Conservation (phyloP, 2,329 filamentous ascomycete species). For the Sporothrix pallida region DNA sequence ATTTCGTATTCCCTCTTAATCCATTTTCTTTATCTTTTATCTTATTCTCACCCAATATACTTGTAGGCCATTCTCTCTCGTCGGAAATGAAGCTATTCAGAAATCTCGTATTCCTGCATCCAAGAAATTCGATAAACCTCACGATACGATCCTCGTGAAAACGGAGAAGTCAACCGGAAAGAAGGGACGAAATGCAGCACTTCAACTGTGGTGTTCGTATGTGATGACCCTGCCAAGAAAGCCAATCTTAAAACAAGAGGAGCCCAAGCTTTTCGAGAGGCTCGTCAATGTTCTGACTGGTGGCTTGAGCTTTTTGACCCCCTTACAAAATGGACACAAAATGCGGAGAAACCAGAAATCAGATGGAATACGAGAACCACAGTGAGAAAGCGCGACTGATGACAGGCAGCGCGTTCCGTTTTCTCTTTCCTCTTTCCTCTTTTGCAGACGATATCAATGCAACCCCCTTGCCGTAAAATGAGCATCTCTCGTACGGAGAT, state of each 20-base stretch:
- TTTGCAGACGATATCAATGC: constrained; percentile 5
- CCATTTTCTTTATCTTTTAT: constrained; percentile 3
- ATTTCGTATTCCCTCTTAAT: background rate
- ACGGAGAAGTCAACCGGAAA: background rate
- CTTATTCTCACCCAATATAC: background rate
- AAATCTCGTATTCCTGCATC: background rate
- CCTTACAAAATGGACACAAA: background rate
- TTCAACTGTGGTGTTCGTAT: background rate
- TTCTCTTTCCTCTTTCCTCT: no score
- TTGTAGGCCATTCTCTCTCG: background rate
- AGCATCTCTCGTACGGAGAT: background rate
- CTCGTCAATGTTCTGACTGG: background rate
- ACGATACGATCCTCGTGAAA: no score
- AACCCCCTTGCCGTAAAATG: constrained; percentile 20
- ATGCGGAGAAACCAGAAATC: background rate
- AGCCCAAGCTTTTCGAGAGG: background rate
- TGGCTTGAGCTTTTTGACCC: background rate
- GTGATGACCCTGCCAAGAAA: constrained; percentile 24
- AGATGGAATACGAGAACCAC: background rate
- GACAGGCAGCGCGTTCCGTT: background rate
- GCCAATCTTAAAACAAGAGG: constrained; percentile 23
- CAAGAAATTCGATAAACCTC: background rate
- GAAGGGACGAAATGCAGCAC: background rate
- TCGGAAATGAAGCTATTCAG: constrained; percentile 3
- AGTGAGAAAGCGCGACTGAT: background rate